A percentile compares a stretch with the other conserved stretches of the same genome.
Evolutionary conservation across 768 basidiomycete species (phyloP).

Genomic region (Grammothele lineata): DNA sequence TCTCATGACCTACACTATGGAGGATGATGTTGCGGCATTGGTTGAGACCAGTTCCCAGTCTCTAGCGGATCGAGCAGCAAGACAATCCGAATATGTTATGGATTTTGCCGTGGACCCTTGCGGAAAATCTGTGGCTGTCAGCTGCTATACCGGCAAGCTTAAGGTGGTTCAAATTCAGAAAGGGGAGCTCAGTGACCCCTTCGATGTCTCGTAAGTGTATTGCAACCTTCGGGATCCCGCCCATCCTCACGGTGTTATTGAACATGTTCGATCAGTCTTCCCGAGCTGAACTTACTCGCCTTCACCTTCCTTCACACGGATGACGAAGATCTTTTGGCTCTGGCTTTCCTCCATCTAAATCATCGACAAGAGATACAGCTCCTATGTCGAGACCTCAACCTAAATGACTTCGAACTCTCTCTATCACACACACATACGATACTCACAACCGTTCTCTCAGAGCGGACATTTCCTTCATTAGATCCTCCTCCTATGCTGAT

Average conservation of each 20-base stretch:
- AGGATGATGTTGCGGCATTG: conserved; percentile 31
- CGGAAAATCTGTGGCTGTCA: conserved; percentile 56
- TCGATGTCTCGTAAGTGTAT: conserved; percentile 57
- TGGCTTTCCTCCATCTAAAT: conserved; percentile 70
- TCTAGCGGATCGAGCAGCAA: conserved; percentile 53
- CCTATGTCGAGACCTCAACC: conserved; percentile 50
- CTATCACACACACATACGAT: conserved; percentile 30
- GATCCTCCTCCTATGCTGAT: conserved; percentile 24
- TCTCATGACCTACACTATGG: conserved; percentile 49
- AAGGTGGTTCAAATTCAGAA: conserved; percentile 56
- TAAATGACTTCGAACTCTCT: conserved; percentile 49
- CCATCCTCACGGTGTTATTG: conserved; percentile 8
- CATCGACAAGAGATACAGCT: conserved; percentile 59
- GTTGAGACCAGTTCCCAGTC: conserved; percentile 41
- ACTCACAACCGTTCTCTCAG: conserved; percentile 48
- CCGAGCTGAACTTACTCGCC: conserved; percentile 65
- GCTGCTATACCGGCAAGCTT: conserved; percentile 67
- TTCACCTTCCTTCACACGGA: conserved; percentile 52
- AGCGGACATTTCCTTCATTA: conserved; percentile 36
- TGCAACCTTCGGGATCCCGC: conserved; percentile 1
- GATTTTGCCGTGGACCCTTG: conserved; percentile 63
- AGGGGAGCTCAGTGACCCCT: conserved; percentile 51
- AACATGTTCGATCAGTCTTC: conserved; percentile 51
- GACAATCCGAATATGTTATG: conserved; percentile 68
- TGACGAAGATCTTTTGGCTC: conserved; percentile 36